Evolutionary conservation across 306 rosid genomes (phyloP), one percentile per base, ranked within the genome.

Genomic region (Albizia julibrissin): DNA sequence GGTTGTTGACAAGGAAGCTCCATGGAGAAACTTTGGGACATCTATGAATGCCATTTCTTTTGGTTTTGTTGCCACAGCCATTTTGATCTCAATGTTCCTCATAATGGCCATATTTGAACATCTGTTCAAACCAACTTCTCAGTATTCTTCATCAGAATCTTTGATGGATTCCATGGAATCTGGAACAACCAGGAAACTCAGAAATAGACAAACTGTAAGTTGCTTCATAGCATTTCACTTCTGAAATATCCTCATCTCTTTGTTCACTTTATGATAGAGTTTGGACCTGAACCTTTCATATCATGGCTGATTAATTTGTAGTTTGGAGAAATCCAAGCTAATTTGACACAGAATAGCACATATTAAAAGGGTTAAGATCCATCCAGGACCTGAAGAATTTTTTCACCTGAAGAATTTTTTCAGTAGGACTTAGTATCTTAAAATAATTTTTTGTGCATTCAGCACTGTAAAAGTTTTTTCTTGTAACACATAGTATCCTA

Each of bases 51-150:
- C 97, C 68, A 90, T 94, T 78, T 94, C 97, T 52, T 90, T 89
- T 66, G 97, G 98, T 31, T 92, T 94, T 87, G 98, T 94, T 85
- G 98, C 98, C 82, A 94, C 98, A 1, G 98, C 98, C 37, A 90
- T 94, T 82, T 85, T 94, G 92, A 86, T 94, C 72, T 92, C 98
- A 29, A 94, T 94, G 97, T 94, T 94, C 84, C 91, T 94, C 39
- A 89, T 94, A 84, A 94, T 94, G 97, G 98, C 98, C 81, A 91
- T 94, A 34, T 92, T 94, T 80, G 98, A 94, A 82, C 98, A 92
- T 81, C 80, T 94, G 66, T 92, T 94, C 65, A 90, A 89, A 86
- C 98, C 97, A 12, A 89, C 76, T n/a, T 84, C 91, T 64, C 77
- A 91, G n/a, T 90, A 75, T 76, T 87, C 97, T 47, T 80, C 93